These are phyloP conservation scores for Erodium trifolium DNA, from an alignment of 441 rosid species.

Conservation along the genomic window DNA sequence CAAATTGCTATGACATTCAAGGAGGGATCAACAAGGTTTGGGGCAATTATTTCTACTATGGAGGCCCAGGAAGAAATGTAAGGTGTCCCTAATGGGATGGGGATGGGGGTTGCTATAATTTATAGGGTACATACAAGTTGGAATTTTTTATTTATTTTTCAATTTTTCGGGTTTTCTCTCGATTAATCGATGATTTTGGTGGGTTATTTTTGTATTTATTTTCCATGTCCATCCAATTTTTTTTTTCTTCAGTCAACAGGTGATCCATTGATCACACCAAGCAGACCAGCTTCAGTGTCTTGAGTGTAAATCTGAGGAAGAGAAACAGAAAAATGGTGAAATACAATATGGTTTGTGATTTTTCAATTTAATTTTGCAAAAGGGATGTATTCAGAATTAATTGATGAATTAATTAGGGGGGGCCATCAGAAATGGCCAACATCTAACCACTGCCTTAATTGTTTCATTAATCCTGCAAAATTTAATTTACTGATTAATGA, in stretches of 20 bases:
- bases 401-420: background rate
- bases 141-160: background rate
- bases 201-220: background rate
- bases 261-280: background rate
- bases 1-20: slow-evolving; percentile 78
- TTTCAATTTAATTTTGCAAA: background rate
- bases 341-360: background rate
- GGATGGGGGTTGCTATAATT: too few species aligned
- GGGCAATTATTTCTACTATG: slow-evolving; percentile 93
- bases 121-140: background rate
- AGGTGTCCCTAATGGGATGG: slow-evolving; percentile 55
- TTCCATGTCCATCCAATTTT: background rate
- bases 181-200: background rate
- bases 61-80: slow-evolving; percentile 94
- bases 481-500: background rate
- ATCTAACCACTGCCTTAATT: slow-evolving; percentile 3
- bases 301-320: background rate
- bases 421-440: background rate
- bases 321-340: background rate
- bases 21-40: slow-evolving; percentile 79
- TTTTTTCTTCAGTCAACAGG: background rate
- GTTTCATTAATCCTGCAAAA: background rate
- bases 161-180: background rate
- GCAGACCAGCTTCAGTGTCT: background rate
- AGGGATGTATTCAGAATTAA: background rate